Percentiles rank a stretch among this genome's conserved stretches.
Evolutionary conservation across 306 rosid species (phyloP).

Genomic region (Rosa lucieae): DNA sequence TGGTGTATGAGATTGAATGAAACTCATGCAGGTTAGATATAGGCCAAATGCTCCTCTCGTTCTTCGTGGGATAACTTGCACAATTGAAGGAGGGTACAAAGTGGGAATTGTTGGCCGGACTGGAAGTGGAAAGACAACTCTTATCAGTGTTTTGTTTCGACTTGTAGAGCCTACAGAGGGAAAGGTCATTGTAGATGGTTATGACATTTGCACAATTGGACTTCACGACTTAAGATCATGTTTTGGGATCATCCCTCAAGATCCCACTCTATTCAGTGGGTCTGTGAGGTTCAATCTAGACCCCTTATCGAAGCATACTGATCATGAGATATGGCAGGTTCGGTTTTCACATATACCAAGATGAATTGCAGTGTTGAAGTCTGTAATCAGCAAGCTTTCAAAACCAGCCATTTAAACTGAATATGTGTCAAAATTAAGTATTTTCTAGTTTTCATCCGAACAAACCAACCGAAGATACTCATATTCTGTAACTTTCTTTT

Average conservation of each 20-base stretch:
- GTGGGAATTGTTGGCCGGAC: constrained; percentile 39
- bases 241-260: too few relatives aligned
- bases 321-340: constrained; percentile 38
- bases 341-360: not conserved
- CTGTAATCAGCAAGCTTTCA: not conserved
- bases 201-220: too few relatives aligned
- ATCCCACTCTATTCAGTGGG: constrained; percentile 1
- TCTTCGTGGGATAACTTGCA: constrained; percentile 27
- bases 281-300: constrained; percentile 35
- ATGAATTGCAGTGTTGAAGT: not conserved
- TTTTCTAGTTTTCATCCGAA: not conserved
- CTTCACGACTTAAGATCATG: too few relatives aligned
- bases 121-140: constrained; percentile 37
- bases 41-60: constrained; percentile 26
- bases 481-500: not conserved
- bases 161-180: not conserved
- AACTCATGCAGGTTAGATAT: constrained; percentile 29
- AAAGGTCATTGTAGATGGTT: too few relatives aligned
- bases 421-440: not conserved
- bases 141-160: constrained; percentile 27
- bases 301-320: constrained; percentile 28
- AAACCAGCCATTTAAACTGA: too few relatives aligned
- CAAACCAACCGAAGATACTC: not conserved
- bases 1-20: too few relatives aligned
- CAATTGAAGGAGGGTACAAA: constrained; percentile 33